phyloP scores from a whole-genome alignment of 2,329 filamentous ascomycete genomes.

The Aureobasidium namibiae region DNA sequence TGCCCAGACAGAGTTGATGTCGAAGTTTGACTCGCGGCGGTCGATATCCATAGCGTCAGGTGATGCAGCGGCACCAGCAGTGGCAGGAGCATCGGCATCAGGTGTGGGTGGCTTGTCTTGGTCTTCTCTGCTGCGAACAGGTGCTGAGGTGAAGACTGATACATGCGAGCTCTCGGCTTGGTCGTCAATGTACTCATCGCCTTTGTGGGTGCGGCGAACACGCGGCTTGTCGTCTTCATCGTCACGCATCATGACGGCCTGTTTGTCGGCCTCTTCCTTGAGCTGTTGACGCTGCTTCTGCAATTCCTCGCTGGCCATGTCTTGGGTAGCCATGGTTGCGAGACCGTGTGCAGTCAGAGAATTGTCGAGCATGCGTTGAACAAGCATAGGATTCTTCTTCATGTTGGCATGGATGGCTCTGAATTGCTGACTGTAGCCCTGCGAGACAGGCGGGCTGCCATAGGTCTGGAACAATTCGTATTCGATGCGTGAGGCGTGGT shows the following conservation, averaged over 20 bases:
- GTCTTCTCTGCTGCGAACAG: slow-evolving; percentile 35
- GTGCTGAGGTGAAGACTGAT: slow-evolving; percentile 39
- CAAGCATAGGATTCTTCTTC: slow-evolving; percentile 76
- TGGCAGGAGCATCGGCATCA: neutral
- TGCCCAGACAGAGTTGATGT: slow-evolving; percentile 79
- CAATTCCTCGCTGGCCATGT: slow-evolving; percentile 86
- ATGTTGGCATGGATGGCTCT: slow-evolving; percentile 76
- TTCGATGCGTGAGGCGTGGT: slow-evolving; percentile 72
- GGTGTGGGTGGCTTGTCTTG: slow-evolving; percentile 2
- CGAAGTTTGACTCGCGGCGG: slow-evolving; percentile 47
- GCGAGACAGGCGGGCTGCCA: slow-evolving; percentile 42
- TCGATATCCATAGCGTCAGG: slow-evolving; percentile 27
- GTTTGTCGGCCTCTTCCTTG: slow-evolving; percentile 70
- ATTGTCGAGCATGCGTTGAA: slow-evolving; percentile 64
- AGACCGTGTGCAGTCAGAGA: slow-evolving; percentile 66
- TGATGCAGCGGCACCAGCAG: slow-evolving; percentile 20
- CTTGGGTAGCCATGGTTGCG: slow-evolving; percentile 79
- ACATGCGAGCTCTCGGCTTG: slow-evolving; percentile 44
- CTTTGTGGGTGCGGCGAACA: slow-evolving; percentile 86
- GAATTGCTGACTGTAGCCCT: slow-evolving; percentile 54
- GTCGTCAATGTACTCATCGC: slow-evolving; percentile 79
- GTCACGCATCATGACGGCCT: slow-evolving; percentile 69
- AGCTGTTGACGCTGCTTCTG: slow-evolving; percentile 69
- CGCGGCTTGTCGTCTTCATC: slow-evolving; percentile 62
- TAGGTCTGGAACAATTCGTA: slow-evolving; percentile 52